Evolutionary conservation across 768 basidiomycete species (phyloP), one percentile per base, ranked within the genome.

Genomic region (Cantharellus cinnabarinus): DNA sequence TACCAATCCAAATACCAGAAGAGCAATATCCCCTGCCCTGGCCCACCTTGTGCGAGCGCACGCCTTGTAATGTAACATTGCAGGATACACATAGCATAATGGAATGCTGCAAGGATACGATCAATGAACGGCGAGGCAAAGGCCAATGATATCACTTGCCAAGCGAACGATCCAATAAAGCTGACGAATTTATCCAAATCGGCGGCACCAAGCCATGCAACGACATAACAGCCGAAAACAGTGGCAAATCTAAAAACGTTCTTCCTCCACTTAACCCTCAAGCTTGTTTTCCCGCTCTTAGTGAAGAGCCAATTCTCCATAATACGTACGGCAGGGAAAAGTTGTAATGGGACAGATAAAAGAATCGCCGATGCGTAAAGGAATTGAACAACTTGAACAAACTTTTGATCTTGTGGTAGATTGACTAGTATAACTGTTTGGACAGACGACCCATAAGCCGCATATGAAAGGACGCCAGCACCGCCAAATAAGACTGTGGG

Each of bases 271-370:
- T 99, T 98, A 68, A 98, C 85, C 59, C 79, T 76, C 41, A 72
- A 63, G 68, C 89, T 76, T 57, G 69, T 75, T 69, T 97, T 97
- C 54, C 95, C 95, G 64, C 86, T 89, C 55, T 78, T 78, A 4
- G 80, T 80, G 68, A 98, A 97, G 38, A 98, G 66, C 2, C 87
- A 93, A 67, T 97, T 94, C 75, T 99, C 95, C 71, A 97, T 79
- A 66, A 99, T 98, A 58, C 95, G 81, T 53, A 94, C 82, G 2
- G 94, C 95, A 0, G 95, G 95, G 88, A 98, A 97, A 59, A 97
- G 82, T 70, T 98, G 93, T 0, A 98, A 79, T 0, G 94, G 91
- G 4, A 86, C 83, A 10, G 91, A 95, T 50, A 90, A 78, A 62
- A 89, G 72, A 70, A 98, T 98, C 7, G 93, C 95, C 41, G 90